Evolutionary conservation across 352 stramenopile genomes (phyloP).

Genomic region (Globisporangium apiculatum): DNA sequence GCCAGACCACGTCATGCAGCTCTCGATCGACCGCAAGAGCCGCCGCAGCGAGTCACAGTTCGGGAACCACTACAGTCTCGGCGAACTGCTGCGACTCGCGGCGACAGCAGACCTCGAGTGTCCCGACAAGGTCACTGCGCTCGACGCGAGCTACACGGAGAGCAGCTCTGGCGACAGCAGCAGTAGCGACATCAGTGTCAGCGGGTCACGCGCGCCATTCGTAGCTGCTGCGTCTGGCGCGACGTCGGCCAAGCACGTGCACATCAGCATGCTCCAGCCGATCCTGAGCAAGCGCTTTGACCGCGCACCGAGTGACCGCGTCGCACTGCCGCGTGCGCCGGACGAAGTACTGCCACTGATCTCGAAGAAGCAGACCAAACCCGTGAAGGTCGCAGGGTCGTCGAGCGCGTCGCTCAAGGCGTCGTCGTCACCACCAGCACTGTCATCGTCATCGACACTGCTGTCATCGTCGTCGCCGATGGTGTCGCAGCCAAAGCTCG

Average conservation of each 20-base stretch:
- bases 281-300: constrained; percentile 59
- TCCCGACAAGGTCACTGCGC: constrained; percentile 27
- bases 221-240: constrained; percentile 1
- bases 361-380: constrained; percentile 34
- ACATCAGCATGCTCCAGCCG: constrained; percentile 32
- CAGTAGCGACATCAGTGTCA: neutral
- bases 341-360: constrained; percentile 15
- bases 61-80: constrained; percentile 37
- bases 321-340: constrained; percentile 13
- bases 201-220: neutral
- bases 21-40: constrained; percentile 26
- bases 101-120: constrained; percentile 46
- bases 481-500: constrained; percentile 21
- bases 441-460: neutral
- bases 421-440: neutral
- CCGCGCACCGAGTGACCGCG: constrained; percentile 10
- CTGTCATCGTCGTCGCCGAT: neutral
- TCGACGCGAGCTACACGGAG: constrained; percentile 16
- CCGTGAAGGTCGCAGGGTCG: constrained; percentile 13
- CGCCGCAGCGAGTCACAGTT: constrained; percentile 13
- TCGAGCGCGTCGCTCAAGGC: constrained; percentile 15
- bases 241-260: constrained; percentile 7
- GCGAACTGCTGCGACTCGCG: constrained; percentile 47
- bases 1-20: constrained; percentile 52
- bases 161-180: constrained; percentile 5